Conservation (phyloP, 2,329 filamentous ascomycete genomes). For the Pseudogymnoascus sp. region DNA sequence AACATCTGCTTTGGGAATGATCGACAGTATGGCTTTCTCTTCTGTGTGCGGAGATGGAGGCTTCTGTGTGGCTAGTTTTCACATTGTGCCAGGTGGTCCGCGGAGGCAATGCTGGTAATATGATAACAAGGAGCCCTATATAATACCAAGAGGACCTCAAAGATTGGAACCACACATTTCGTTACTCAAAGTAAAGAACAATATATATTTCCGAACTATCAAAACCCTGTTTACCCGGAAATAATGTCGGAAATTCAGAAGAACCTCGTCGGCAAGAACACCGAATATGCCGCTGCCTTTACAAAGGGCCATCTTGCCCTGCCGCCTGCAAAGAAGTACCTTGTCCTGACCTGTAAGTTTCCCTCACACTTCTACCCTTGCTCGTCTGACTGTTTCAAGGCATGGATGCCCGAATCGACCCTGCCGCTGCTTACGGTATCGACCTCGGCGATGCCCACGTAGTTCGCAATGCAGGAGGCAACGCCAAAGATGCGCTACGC, state of each 20-base stretch:
- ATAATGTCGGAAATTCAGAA: slow-evolving; percentile 34
- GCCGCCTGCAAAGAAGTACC: slow-evolving; percentile 62
- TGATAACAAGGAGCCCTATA: background rate
- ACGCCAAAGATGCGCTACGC: slow-evolving; percentile 60
- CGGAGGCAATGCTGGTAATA: background rate
- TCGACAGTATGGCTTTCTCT: background rate
- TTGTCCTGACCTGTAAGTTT: slow-evolving; percentile 33
- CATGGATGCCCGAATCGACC: slow-evolving; percentile 72
- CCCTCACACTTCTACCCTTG: background rate
- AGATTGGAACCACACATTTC: background rate
- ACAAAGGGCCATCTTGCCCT: slow-evolving; percentile 58
- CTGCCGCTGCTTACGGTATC: slow-evolving; percentile 61
- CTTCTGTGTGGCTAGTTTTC: background rate
- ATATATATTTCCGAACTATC: background rate
- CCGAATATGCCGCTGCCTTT: slow-evolving; percentile 50
- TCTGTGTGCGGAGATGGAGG: background rate
- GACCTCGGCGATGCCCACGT: slow-evolving; percentile 70
- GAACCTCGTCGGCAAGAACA: slow-evolving; percentile 50
- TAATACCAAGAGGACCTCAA: background rate
- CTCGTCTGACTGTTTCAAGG: slow-evolving; percentile 51
- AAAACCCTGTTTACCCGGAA: background rate
- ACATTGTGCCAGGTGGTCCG: background rate
- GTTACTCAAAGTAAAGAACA: background rate
- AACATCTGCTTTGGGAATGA: background rate
- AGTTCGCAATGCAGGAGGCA: slow-evolving; percentile 65